These are phyloP conservation scores for Ophiostoma sp. DNA, from an alignment of 2,329 filamentous ascomycete genomes.

Conservation along the genomic window DNA sequence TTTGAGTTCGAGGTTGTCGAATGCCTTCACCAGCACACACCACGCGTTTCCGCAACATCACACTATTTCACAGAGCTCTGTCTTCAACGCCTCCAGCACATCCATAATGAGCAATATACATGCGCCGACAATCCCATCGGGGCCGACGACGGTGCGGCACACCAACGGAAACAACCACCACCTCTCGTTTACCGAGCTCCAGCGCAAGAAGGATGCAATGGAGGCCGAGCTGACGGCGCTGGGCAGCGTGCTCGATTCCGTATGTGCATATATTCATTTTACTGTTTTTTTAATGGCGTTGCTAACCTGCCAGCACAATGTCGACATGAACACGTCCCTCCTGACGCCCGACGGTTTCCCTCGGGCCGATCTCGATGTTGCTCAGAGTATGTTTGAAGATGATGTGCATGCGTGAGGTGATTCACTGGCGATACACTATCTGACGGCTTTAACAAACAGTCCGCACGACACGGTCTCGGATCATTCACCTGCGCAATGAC, in stretches of 20 bases:
- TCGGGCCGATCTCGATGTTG: conserved; percentile 86
- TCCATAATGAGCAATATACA: conserved; percentile 45
- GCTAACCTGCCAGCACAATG: conserved; percentile 64
- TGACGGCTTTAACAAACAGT: conserved; percentile 47
- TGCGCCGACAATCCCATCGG: conserved; percentile 62
- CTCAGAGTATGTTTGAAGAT: conserved; percentile 59
- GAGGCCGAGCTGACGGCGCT: conserved; percentile 84
- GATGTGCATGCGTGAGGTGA: neutral
- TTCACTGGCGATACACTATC: neutral
- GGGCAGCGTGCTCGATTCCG: conserved; percentile 80
- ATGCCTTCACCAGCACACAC: neutral
- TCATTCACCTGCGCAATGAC: conserved; percentile 86
- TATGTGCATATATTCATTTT: conserved; percentile 41
- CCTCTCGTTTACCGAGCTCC: conserved; percentile 71
- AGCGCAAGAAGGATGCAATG: conserved; percentile 74
- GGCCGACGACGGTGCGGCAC: conserved; percentile 59
- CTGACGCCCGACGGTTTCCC: conserved; percentile 89
- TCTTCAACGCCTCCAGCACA: neutral
- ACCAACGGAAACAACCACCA: conserved; percentile 58
- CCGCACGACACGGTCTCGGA: conserved; percentile 83
- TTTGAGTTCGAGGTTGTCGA: neutral
- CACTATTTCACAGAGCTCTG: neutral
- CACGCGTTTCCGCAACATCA: neutral
- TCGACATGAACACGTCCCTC: conserved; percentile 84
- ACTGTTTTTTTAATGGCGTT: neutral